A percentile compares a stretch with the other conserved stretches of the same genome.
Evolutionary conservation across 495 filamentous ascomycete species (phyloP).

Genomic region (Trichoderma erinaceum): DNA sequence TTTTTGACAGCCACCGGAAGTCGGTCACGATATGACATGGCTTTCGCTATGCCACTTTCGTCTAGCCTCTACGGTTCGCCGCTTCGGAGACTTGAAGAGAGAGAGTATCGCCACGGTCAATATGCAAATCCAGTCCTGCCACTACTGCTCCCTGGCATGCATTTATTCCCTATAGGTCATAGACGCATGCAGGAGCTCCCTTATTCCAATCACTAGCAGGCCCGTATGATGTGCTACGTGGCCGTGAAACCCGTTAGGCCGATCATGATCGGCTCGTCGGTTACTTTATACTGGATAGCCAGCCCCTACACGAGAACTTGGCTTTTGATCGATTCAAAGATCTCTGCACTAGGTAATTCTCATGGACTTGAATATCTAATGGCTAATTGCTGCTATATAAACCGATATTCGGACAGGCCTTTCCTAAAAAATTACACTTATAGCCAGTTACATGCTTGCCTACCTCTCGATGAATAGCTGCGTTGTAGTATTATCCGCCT

Average conservation of each 20-base stretch:
- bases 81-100: background rate
- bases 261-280: slow-evolving; percentile 8
- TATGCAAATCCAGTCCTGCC: background rate
- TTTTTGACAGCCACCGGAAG: background rate
- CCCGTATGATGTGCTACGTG: background rate
- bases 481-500: background rate
- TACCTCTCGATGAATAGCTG: no score
- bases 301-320: background rate
- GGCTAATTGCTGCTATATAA: no score
- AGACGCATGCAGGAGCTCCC: background rate
- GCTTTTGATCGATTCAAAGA: background rate
- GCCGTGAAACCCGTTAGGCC: background rate
- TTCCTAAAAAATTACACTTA: no score
- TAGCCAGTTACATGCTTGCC: no score
- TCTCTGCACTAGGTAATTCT: background rate
- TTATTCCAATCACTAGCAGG: background rate
- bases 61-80: background rate
- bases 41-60: background rate
- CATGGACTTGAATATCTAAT: no score
- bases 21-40: background rate
- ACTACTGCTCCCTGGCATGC: background rate
- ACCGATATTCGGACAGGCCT: no score
- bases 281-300: background rate
- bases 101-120: background rate
- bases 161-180: background rate